These are phyloP conservation scores for Climacium dendroides DNA, from an alignment of 225 moss, liverwort and hornwort species.

Conservation along the genomic window DNA sequence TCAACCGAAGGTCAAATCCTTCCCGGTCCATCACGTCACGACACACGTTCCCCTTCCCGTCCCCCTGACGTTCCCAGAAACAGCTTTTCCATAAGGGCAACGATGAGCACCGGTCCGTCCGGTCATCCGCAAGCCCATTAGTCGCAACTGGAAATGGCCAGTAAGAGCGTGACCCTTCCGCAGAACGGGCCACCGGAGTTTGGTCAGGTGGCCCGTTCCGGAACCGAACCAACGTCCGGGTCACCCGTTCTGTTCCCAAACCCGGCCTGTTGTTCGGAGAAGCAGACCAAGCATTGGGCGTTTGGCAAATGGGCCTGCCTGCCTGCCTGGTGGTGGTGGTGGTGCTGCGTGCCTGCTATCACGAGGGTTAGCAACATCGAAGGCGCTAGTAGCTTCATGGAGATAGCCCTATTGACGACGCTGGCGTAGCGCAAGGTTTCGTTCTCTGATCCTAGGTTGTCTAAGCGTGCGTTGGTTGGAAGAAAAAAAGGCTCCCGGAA, in stretches of 20 bases:
- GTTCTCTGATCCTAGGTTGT: background rate
- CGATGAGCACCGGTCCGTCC: background rate
- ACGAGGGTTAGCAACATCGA: constrained; percentile 18
- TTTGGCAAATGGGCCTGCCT: background rate
- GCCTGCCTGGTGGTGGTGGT: background rate
- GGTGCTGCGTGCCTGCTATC: background rate
- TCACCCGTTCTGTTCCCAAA: background rate
- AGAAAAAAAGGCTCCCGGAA: background rate
- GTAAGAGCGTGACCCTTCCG: background rate
- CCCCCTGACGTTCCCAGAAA: background rate
- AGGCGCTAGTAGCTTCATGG: background rate
- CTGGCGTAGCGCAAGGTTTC: background rate
- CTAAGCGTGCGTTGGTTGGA: background rate
- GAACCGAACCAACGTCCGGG: background rate
- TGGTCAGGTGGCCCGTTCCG: background rate
- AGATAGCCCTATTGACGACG: background rate
- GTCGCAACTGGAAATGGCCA: background rate
- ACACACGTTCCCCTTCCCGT: background rate
- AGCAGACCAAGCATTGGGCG: background rate
- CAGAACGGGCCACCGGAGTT: background rate
- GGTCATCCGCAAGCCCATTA: background rate
- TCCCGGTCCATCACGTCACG: background rate
- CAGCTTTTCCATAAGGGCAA: background rate
- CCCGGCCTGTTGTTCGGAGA: background rate
- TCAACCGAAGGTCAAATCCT: background rate